Conservation (phyloP, 163 green algal genomes). For the Prototheca stagnorum region DNA sequence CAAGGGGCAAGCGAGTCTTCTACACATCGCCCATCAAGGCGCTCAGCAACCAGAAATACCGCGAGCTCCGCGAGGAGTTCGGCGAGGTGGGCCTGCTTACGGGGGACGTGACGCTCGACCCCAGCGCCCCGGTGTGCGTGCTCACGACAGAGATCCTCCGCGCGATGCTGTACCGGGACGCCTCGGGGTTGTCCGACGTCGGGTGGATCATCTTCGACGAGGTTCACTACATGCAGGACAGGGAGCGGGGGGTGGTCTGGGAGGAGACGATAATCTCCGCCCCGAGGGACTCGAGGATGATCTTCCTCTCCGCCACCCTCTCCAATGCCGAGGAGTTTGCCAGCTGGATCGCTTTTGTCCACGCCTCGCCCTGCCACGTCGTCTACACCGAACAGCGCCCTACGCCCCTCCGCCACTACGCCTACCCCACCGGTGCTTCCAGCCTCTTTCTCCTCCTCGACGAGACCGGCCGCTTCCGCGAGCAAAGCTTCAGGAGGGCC, state of each 20-base stretch:
- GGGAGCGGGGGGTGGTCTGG: constrained; percentile 92
- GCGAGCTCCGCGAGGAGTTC: constrained; percentile 70
- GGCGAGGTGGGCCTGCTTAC: constrained; percentile 80
- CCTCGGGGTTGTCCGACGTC: constrained; percentile 57
- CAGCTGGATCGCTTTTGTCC: constrained; percentile 68
- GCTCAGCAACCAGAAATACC: constrained; percentile 93
- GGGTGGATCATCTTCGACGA: constrained; percentile 94
- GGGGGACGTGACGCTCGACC: constrained; percentile 71
- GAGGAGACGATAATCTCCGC: constrained; percentile 95
- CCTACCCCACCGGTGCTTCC: constrained; percentile 44
- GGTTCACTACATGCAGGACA: constrained; percentile 90
- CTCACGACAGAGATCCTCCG: constrained; percentile 97
- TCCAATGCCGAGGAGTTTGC: constrained; percentile 88
- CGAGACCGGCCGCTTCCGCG: background rate
- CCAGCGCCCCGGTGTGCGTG: constrained; percentile 70
- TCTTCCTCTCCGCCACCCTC: constrained; percentile 91
- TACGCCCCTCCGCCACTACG: constrained; percentile 77
- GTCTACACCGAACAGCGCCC: constrained; percentile 95
- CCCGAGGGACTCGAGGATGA: constrained; percentile 32
- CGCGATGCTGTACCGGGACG: constrained; percentile 54
- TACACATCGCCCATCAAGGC: constrained; percentile 95
- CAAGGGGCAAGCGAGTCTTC: constrained; percentile 65
- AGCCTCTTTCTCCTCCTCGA: constrained; percentile 44
- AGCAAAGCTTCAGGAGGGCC: background rate
- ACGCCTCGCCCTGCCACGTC: constrained; percentile 77